Evolutionary conservation across 2,329 filamentous ascomycete genomes (phyloP), one percentile per base, ranked within the genome.

Genomic region (Claviceps pazoutovae): DNA sequence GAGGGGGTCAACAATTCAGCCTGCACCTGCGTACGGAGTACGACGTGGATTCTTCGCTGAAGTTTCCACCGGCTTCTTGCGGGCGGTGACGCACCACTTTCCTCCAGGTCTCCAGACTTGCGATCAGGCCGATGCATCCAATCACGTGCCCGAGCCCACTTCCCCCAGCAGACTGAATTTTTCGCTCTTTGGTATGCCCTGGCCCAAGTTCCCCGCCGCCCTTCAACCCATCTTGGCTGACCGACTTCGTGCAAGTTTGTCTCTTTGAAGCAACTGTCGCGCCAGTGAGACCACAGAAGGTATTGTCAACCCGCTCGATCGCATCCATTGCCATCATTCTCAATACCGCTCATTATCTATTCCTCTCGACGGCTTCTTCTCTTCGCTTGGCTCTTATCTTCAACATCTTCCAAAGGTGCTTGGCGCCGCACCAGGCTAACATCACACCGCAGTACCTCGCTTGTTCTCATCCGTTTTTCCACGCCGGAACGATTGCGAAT

Each of bases 401-500:
- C 42, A 23, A 8, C 9, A 30, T 43, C 34, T 23, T 19, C 16
- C 41, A 19, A 38, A 56, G 30, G 37, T 39, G 37, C 46, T 26
- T 30, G 21, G 30, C 46, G 42, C 21, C 13, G 48, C 53, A 52
- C 55, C 52, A 54, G 59, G 59, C 66, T 69, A 65, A 69, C 66
- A 57, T 56, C 57, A 60, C 57, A 56, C 58, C 57, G 30, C 59
- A 69, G 66, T 64, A 69, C 69, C 65, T 68, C 69, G 67, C 69
- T 69, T 74, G 71, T 72, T 74, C 72, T 71, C 69, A 67, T 68
- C 65, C 62, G 60, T 62, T 60, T 52, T 55, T 45, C 42, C 43
- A n/a, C 51, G 50, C 52, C 56, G 47, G 39, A 50, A 54, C 54
- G 48, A 55, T 53, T 55, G 56, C 60, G 50, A 56, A 57, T 61